A percentile compares a stretch with the other conserved stretches of the same genome.
These are phyloP conservation scores for Apophysomyces ossiformis DNA, from an alignment of 371 early-diverging fungal species.

Conservation along the genomic window DNA sequence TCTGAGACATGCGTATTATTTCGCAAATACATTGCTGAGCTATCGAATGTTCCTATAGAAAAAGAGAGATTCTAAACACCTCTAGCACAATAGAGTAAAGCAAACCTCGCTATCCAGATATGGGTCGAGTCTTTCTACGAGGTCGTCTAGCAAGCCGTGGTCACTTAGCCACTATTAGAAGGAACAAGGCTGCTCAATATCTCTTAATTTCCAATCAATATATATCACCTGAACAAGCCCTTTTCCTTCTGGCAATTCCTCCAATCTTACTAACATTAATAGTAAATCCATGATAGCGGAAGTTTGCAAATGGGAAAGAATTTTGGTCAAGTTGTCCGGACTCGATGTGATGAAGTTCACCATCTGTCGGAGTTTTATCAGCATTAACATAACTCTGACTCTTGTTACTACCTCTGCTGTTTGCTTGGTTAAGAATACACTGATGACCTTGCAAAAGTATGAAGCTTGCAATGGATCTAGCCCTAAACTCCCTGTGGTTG, in stretches of 20 bases:
- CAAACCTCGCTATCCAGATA: conserved; percentile 66
- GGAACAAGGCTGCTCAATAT: neutral
- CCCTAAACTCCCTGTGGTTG: conserved; percentile 23
- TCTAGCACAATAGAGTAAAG: neutral
- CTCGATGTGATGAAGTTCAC: conserved; percentile 68
- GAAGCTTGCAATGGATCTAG: conserved; percentile 82
- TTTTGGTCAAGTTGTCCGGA: conserved; percentile 53
- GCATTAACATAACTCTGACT: neutral
- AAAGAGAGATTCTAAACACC: neutral
- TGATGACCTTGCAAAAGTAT: conserved; percentile 87
- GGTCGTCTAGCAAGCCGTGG: conserved; percentile 71
- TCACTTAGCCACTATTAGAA: conserved; percentile 77
- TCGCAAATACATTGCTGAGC: conserved; percentile 89
- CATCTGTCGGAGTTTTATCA: conserved; percentile 39
- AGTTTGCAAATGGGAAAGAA: conserved; percentile 80
- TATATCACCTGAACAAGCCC: conserved; percentile 71
- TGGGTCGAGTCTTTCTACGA: conserved; percentile 83
- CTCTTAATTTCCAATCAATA: neutral
- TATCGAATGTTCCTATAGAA: conserved; percentile 76
- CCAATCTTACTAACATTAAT: conserved; percentile 87
- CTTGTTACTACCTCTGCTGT: conserved; percentile 65
- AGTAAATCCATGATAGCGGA: conserved; percentile 87
- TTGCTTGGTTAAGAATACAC: conserved; percentile 81
- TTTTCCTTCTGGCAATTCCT: conserved; percentile 83
- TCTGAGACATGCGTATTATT: conserved; percentile 86